Evolutionary conservation across 306 rosid species (phyloP).

Genomic region (Medicago lupulina): DNA sequence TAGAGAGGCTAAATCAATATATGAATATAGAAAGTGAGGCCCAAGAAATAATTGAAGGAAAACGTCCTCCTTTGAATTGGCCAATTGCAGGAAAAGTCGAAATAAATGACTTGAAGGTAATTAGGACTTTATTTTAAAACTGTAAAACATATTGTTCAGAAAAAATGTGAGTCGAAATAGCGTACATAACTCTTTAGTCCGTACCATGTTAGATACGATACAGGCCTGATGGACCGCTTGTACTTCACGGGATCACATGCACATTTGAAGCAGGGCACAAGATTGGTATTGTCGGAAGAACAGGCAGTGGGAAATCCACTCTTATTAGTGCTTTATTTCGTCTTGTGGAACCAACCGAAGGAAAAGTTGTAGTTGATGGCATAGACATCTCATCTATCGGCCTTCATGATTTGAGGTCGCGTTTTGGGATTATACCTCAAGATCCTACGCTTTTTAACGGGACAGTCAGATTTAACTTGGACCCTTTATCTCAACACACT

Average conservation of each 20-base stretch:
- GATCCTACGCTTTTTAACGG: not conserved
- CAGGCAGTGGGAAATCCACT: not conserved
- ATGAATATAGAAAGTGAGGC: conserved; percentile 45
- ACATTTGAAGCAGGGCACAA: not conserved
- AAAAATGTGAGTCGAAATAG: not conserved
- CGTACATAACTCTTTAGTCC: not conserved
- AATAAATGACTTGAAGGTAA: conserved; percentile 60
- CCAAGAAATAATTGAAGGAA: not conserved
- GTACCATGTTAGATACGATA: conserved; percentile 61
- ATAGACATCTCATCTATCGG: conserved; percentile 63
- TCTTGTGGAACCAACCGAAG: conserved; percentile 52
- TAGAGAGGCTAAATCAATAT: conserved; percentile 77
- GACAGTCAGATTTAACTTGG: not conserved
- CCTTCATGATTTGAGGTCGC: not conserved
- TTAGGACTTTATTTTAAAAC: not conserved
- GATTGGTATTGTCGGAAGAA: not conserved
- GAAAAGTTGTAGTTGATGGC: conserved; percentile 68
- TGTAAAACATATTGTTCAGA: not conserved
- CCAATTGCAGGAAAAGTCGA: not conserved
- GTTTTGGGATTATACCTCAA: not conserved
- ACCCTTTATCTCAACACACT: not conserved
- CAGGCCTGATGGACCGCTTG: conserved; percentile 63
- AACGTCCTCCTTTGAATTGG: not conserved
- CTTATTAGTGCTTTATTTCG: not conserved
- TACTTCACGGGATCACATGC: conserved; percentile 61